Percentiles rank a stretch among this genome's conserved stretches.
phyloP scores from a whole-genome alignment of 139 green algal genomes.

The Tetradesmus lagerheimii region DNA sequence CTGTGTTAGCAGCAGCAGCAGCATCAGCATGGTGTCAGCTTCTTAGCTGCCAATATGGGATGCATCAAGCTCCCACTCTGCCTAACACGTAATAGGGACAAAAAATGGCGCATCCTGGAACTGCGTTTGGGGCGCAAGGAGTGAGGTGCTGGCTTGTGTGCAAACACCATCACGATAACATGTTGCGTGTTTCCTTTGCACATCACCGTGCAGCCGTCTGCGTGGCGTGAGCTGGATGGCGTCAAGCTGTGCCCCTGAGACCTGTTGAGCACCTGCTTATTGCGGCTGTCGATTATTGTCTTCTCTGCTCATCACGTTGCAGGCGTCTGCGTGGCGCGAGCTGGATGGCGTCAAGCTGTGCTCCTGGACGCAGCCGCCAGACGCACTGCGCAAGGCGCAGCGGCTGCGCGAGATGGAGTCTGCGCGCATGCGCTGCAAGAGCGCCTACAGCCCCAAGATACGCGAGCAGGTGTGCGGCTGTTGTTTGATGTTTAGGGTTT shows the following conservation, averaged over 20 bases:
- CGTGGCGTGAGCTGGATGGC: conserved; percentile 61
- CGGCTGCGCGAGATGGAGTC: conserved; percentile 63
- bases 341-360: conserved; percentile 56
- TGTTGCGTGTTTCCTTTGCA: no score
- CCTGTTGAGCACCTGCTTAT: background rate
- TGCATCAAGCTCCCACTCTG: no score
- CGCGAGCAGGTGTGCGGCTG: conserved; percentile 55
- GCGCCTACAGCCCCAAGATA: conserved; percentile 55
- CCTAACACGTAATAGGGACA: no score
- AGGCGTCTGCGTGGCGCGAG: conserved; percentile 64
- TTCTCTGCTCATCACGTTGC: background rate
- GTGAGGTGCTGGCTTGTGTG: no score
- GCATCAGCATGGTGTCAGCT: no score
- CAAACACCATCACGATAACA: no score
- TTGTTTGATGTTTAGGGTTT: background rate
- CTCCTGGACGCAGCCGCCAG: conserved; percentile 55
- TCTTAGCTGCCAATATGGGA: no score
- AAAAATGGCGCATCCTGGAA: no score
- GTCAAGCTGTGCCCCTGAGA: background rate
- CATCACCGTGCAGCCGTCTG: conserved; percentile 41
- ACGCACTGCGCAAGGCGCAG: conserved; percentile 54
- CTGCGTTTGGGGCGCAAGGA: no score
- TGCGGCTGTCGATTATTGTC: background rate
- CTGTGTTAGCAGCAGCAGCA: background rate
- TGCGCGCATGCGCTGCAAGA: conserved; percentile 44